A percentile compares a stretch with the other conserved stretches of the same genome.
Evolutionary conservation across 306 rosid species (phyloP).

Genomic region (Argentina anserina): DNA sequence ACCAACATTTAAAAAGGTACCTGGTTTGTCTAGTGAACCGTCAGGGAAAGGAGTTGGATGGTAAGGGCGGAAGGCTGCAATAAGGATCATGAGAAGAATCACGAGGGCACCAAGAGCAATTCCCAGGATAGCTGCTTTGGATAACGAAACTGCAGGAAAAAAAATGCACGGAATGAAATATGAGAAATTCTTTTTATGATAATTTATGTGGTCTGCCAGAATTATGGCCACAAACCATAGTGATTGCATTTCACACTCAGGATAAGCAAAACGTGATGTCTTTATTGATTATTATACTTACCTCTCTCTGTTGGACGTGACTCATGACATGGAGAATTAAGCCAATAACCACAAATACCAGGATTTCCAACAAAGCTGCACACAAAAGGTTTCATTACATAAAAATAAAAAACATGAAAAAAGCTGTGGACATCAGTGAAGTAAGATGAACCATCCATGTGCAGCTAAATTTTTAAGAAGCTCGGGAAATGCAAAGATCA

Average conservation of each 20-base stretch:
- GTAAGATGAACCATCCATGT: neutral
- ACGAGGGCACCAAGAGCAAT: constrained; percentile 94
- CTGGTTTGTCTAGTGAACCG: constrained; percentile 86
- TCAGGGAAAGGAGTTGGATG: constrained; percentile 69
- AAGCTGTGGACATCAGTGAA: neutral
- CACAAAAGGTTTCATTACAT: constrained; percentile 17
- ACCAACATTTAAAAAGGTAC: constrained; percentile 23
- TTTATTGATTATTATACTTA: constrained; percentile 12
- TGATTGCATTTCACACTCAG: neutral
- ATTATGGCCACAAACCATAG: neutral
- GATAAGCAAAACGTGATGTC: neutral
- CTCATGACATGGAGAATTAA: constrained; percentile 55
- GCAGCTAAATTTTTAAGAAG: neutral
- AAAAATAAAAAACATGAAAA: neutral
- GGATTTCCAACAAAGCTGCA: constrained; percentile 88
- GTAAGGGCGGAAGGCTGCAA: constrained; percentile 80
- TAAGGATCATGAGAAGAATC: constrained; percentile 83
- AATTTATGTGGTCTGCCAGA: neutral
- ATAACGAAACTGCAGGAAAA: constrained; percentile 52
- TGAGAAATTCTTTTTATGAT: neutral
- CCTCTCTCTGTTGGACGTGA: constrained; percentile 70
- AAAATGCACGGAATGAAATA: neutral
- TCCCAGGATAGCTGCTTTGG: constrained; percentile 93
- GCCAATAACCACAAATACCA: constrained; percentile 83
- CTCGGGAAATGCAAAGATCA: neutral